Base-by-base conservation (phyloP, 2,329 filamentous ascomycete species). In the Phialocephala sp. region DNA sequence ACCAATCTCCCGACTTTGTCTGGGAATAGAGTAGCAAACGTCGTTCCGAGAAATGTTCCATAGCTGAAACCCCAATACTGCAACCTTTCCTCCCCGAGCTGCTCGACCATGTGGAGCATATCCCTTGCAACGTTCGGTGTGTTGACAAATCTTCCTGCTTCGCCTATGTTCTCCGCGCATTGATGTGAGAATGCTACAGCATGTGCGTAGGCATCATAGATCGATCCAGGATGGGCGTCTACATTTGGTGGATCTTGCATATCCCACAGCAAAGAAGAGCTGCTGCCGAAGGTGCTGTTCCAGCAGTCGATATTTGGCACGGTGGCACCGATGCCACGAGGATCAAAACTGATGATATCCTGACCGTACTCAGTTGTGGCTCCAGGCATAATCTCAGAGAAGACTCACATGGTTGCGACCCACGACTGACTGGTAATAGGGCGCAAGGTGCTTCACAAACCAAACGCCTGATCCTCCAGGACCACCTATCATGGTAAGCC, bases 61-160 rank as follows among this genome's bases (percentile, higher is more conserved):
- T 86, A 86, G 6, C 81, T 84, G 60, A 85, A 80, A 0, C 84
- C 83, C 76, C 82, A 80, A 68, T 84, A 85, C 69, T 81, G 80
- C 36, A 85, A 68, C 66, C 74, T 76, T 52, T 69, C 69, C 63
- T 66, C 64, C 62, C 65, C 72, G 55, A 64, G 74, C 67, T 69
- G 72, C 36, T 67, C 73, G 69, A 75, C 60, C 24, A 78, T 74
- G 41, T 73, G 71, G 18, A 77, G 70, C 76, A 79, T 78, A 41
- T 78, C 77, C 60, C 73, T 68, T 2, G 73, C 77, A 18, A 75
- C 72, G 62, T 72, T 69, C 36, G 72, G 67, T 20, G 77, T 75
- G 55, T 72, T 68, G 14, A 72, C 57, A 41, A 66, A 72, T 1
- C 63, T 55, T 32, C 64, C 59, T 6, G 24, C 24, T 2, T 63